phyloP scores from a whole-genome alignment of 2,329 filamentous ascomycete genomes.

The Rhynchosporium agropyri region DNA sequence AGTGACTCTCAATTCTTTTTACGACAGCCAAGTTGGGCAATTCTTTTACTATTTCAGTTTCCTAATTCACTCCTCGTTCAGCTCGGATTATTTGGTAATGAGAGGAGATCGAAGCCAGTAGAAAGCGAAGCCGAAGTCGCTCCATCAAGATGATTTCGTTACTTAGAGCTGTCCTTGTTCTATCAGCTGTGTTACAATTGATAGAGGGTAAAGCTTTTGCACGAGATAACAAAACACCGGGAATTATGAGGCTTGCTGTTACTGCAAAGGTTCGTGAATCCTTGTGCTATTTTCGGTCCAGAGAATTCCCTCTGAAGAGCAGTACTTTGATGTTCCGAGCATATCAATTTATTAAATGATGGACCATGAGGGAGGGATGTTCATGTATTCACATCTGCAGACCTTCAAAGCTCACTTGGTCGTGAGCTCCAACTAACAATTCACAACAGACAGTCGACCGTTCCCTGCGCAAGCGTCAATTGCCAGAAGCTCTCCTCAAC shows the following conservation, averaged over 20 bases:
- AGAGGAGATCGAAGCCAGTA: no score
- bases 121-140: background rate
- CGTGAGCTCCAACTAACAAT: background rate
- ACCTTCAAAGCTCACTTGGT: no score
- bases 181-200: background rate
- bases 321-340: no score
- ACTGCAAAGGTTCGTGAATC: background rate
- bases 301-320: background rate
- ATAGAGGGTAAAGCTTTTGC: background rate
- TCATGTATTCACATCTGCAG: no score
- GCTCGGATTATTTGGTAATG: no score
- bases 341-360: background rate
- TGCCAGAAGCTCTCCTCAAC: slow-evolving; percentile 2
- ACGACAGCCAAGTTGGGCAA: no score
- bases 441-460: background rate
- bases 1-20: no score
- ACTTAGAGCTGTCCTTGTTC: background rate
- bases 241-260: slow-evolving; percentile 4
- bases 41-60: no score
- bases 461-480: slow-evolving; percentile 8
- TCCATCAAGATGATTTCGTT: background rate
- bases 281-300: background rate
- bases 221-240: slow-evolving; percentile 1
- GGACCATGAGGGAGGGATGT: background rate
- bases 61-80: no score